Evolutionary conservation across 2,329 filamentous ascomycete genomes (phyloP).

Genomic region (Fusarium concolor): DNA sequence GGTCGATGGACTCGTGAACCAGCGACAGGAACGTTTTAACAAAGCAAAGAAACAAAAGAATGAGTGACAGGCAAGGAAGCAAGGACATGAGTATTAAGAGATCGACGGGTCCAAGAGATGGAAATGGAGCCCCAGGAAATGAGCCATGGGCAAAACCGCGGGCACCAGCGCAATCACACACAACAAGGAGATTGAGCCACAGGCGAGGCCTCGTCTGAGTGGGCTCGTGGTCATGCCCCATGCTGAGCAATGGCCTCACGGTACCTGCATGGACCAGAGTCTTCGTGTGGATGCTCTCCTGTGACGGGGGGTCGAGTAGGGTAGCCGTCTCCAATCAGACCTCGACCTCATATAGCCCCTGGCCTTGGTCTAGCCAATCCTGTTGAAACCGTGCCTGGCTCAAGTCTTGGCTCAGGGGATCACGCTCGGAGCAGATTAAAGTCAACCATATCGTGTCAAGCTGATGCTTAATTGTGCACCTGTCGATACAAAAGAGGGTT

Average conservation of each 20-base stretch:
- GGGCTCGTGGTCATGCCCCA: constrained; percentile 26
- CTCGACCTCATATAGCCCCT: constrained; percentile 38
- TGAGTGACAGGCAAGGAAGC: constrained; percentile 32
- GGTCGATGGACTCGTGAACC: constrained; percentile 31
- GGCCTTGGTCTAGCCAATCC: constrained; percentile 39
- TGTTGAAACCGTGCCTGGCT: constrained; percentile 28
- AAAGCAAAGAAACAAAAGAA: constrained; percentile 40
- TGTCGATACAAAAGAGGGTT: constrained; percentile 14
- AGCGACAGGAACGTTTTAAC: constrained; percentile 42
- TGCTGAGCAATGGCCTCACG: constrained; percentile 19
- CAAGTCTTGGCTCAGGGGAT: constrained; percentile 31
- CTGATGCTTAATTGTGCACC: constrained; percentile 27
- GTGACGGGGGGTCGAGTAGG: constrained; percentile 37
- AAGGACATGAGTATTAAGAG: constrained; percentile 38
- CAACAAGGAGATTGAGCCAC: constrained; percentile 38
- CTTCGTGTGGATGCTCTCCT: constrained; percentile 32
- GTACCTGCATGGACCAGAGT: constrained; percentile 35
- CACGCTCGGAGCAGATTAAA: constrained; percentile 38
- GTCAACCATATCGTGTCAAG: constrained; percentile 28
- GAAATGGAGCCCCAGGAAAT: constrained; percentile 46
- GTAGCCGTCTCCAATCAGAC: constrained; percentile 45
- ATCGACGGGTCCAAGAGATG: constrained; percentile 43
- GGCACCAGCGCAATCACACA: constrained; percentile 35
- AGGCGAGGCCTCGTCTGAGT: constrained; percentile 37
- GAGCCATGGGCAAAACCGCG: constrained; percentile 41